These are phyloP conservation scores for Moniliella sp. DNA, from an alignment of 1,284 basidiomycete species.

Conservation along the genomic window DNA sequence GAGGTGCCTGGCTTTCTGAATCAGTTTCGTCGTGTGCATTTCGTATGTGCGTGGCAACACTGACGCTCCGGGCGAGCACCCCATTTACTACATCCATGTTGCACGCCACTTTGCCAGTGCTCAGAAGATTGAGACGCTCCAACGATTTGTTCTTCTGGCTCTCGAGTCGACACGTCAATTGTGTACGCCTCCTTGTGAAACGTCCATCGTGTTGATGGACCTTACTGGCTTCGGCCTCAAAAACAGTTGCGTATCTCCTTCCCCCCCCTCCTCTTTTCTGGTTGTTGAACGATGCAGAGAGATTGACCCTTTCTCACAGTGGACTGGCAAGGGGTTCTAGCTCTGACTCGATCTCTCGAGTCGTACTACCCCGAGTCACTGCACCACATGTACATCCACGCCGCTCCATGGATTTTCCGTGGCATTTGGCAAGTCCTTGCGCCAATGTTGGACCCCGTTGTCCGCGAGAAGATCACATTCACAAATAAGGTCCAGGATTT, in stretches of 20 bases:
- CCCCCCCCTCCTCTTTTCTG: background rate
- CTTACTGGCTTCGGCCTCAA: conserved; percentile 32
- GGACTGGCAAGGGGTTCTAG: conserved; percentile 31
- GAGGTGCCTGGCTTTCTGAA: conserved; percentile 32
- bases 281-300: too few relatives aligned
- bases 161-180: conserved; percentile 27
- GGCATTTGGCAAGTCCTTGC: conserved; percentile 32
- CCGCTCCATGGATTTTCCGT: conserved; percentile 33
- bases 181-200: conserved; percentile 27
- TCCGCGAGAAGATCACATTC: conserved; percentile 32
- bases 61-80: conserved; percentile 19
- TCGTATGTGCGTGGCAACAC: conserved; percentile 34
- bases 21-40: conserved; percentile 32
- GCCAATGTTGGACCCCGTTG: conserved; percentile 31
- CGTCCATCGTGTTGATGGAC: conserved; percentile 29
- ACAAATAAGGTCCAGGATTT: conserved; percentile 25
- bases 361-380: conserved; percentile 33
- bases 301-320: background rate
- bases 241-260: conserved; percentile 16
- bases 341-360: conserved; percentile 32
- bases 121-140: conserved; percentile 30
- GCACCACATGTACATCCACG: conserved; percentile 31
- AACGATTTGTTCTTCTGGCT: conserved; percentile 29
- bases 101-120: conserved; percentile 30
- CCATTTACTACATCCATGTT: conserved; percentile 33